Base-by-base conservation (phyloP, 2,329 filamentous ascomycete genomes). In the Arthrobotrys pseudoclavata region DNA sequence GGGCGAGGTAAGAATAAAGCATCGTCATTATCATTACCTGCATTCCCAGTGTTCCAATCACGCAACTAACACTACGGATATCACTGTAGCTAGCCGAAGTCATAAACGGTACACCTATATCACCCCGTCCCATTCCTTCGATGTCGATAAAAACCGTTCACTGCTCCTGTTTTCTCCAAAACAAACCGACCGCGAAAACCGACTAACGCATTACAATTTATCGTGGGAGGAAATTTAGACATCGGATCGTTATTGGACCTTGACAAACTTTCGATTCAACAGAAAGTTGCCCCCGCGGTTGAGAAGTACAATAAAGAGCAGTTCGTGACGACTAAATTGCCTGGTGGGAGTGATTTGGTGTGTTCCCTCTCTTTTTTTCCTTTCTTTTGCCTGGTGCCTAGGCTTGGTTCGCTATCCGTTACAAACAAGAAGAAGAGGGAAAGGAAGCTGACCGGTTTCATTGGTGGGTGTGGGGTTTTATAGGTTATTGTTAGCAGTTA, bases 301-400 rank as follows among this genome's bases (percentile, higher is more conserved):
- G 87, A 94, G 85, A 93, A 92, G 85, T 98, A 99, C 88, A 97
- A 98, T 82, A 95, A 99, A 85, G 91, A 94, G 84, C 96, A 99
- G 85, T 92, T 97, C 84, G 86, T 90, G 60, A 94, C 94, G 15
- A 91, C 93, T 79, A 97, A 96, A 87, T 89, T 99, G 69, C 95
- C 95, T 0, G 94, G 94, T 31, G 89, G 92, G 83, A 95, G 90
- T 84, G 90, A 93, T 84, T 85, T 91, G 85, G 93, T 96, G 83
- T 68, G 85, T 81, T 24, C n/a, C n/a, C n/a, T n/a, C n/a, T n/a
- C n/a, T n/a, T n/a, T n/a, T n/a, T n/a, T n/a, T n/a, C 57, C 13
- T 42, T 12, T 45, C 29, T 57, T 48, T 6, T 20, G 20, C 18
- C 10, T 37, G 26, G 31, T 53, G 31, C 10, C 20, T 42, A 22